Base-by-base conservation (phyloP, 305 asterid species). In the Fraxinus sp. region DNA sequence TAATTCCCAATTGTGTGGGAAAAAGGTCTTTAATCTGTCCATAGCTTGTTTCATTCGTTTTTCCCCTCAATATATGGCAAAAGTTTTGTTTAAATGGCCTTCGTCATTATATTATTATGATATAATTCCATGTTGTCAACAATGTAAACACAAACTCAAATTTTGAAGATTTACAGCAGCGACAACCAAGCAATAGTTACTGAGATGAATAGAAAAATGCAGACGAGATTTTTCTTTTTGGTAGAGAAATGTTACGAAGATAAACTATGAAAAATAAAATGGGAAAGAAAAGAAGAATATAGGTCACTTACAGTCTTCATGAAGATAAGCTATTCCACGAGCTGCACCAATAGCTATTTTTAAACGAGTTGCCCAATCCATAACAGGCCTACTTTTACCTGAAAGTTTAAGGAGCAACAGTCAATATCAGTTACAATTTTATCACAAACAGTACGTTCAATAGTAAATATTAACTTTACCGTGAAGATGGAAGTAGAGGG, bases 291-390 rank as follows among this genome's bases (percentile, higher is more conserved):
- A 74, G 8, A 16, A 73, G 82, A 41, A 57, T 24, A 52, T n/a
- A 64, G 39, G 79, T 37, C 75, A 75, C 68, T 84, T 88, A 90
- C 92, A 90, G 80, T 90, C 92, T 90, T 88, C 91, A 85, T 90
- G 92, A 66, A 90, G 91, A 85, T 90, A 90, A 78, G 92, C 89
- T 78, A 90, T 80, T 86, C 91, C 92, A 70, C 92, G 92, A 90
- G 92, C 91, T 59, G 90, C 89, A 78, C 91, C 92, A 33, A 88
- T 37, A 72, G 91, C 91, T 78, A 90, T 84, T 83, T 85, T 90
- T 41, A 90, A 80, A 43, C 90, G 92, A 43, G 59, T 85, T 43
- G 87, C 36, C 92, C 91, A 90, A 85, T 85, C 88, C 87, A 88
- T 78, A 72, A 85, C 87, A 75, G 87, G 89, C 74, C 82, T 80